phyloP scores from a whole-genome alignment of 345 rosid genomes.

The Gossypium herbaceum region DNA sequence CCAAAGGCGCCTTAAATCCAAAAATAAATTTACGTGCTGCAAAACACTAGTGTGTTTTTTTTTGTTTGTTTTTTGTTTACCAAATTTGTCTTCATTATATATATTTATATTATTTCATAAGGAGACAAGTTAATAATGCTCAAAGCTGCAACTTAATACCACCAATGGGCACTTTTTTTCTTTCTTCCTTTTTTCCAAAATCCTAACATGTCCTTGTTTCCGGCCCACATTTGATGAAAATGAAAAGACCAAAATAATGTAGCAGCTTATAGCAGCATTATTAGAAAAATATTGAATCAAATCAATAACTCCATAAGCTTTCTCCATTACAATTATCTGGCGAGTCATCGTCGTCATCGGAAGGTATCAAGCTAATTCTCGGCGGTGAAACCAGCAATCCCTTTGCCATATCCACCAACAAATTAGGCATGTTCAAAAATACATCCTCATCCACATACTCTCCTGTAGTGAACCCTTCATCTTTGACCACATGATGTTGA shows the following conservation, averaged over 20 bases:
- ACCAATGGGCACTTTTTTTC: not conserved
- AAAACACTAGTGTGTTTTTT: not conserved
- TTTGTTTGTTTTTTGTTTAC: not conserved
- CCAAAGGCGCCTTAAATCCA: not conserved
- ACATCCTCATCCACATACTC: slow-evolving; percentile 79
- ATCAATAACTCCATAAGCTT: slow-evolving; percentile 61
- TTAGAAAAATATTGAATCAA: slow-evolving; percentile 1
- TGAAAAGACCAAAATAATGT: not conserved
- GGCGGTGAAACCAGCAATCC: slow-evolving; percentile 89
- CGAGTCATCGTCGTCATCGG: slow-evolving; percentile 56
- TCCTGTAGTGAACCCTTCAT: slow-evolving; percentile 7
- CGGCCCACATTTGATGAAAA: not conserved
- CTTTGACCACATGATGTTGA: slow-evolving; percentile 9
- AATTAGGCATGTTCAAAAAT: slow-evolving; percentile 68
- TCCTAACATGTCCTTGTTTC: not conserved
- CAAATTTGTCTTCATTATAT: not conserved
- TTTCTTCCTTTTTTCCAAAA: slow-evolving; percentile 2
- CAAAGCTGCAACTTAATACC: not conserved
- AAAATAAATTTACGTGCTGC: not conserved
- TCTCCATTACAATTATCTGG: slow-evolving; percentile 56
- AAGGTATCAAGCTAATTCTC: slow-evolving; percentile 44
- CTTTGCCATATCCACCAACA: slow-evolving; percentile 86
- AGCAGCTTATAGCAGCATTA: not conserved
- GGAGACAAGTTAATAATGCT: not conserved
- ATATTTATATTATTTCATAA: not conserved